A percentile compares a stretch with the other conserved stretches of the same genome.
phyloP scores from a whole-genome alignment of 306 rosid genomes.

The Bauhinia variegata region DNA sequence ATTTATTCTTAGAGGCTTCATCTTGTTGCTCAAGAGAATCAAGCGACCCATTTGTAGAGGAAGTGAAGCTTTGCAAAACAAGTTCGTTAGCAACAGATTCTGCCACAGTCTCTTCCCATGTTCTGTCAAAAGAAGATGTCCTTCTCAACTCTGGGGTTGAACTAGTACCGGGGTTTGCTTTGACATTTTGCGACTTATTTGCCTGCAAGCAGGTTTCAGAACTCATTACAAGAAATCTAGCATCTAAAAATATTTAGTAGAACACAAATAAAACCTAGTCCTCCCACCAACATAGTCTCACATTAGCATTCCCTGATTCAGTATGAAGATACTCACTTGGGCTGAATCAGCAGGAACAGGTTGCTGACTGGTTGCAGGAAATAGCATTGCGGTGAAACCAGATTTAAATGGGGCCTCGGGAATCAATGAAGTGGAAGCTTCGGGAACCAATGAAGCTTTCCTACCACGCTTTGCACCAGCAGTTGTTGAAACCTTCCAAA shows the following conservation, averaged over 20 bases:
- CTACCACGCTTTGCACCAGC: constrained; percentile 91
- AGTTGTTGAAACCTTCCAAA: constrained; percentile 97
- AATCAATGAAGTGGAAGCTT: constrained; percentile 63
- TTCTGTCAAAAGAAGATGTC: constrained; percentile 89
- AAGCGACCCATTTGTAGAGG: constrained; percentile 60
- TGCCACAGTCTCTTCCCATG: constrained; percentile 97
- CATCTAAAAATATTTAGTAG: constrained; percentile 23
- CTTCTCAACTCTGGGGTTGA: constrained; percentile 71
- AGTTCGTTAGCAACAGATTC: constrained; percentile 96
- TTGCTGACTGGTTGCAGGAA: constrained; percentile 58
- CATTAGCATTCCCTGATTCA: constrained; percentile 16
- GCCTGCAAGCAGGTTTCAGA: constrained; percentile 59
- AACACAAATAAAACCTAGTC: constrained; percentile 13
- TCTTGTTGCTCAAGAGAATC: constrained; percentile 75
- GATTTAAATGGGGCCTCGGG: constrained; percentile 67
- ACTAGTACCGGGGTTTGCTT: constrained; percentile 45
- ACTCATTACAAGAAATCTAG: constrained; percentile 26
- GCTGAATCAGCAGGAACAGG: constrained; percentile 53
- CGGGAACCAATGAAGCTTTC: constrained; percentile 66
- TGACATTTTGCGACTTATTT: constrained; percentile 58
- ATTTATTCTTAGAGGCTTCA: constrained; percentile 71
- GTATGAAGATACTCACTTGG: constrained; percentile 62
- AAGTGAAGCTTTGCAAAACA: constrained; percentile 85
- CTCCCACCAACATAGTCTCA: constrained; percentile 34
- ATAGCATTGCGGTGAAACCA: constrained; percentile 49